Conservation (phyloP, 2,329 filamentous ascomycete genomes). For the Botryotinia calthae region DNA sequence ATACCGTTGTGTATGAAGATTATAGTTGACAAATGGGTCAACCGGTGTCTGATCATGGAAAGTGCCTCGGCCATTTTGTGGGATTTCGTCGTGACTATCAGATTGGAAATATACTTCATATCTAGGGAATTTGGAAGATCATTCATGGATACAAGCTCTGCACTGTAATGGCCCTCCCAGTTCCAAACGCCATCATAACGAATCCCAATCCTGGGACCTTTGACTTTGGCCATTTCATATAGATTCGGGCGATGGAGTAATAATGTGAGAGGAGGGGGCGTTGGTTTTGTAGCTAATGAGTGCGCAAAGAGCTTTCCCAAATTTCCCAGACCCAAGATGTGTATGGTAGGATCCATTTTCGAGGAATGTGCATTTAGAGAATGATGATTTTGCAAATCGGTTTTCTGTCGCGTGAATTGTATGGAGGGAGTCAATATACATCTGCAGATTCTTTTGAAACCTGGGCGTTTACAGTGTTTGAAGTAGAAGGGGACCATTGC, state of each 20-base stretch:
- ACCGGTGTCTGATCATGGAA: constrained; percentile 58
- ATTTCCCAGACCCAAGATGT: constrained; percentile 79
- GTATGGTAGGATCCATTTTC: constrained; percentile 46
- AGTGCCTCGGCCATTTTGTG: constrained; percentile 62
- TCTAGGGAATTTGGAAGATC: background rate
- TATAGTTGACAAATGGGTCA: constrained; percentile 66
- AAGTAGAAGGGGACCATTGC: background rate
- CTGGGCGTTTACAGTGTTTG: background rate
- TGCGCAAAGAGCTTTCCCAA: constrained; percentile 77
- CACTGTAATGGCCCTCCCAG: constrained; percentile 27
- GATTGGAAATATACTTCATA: constrained; percentile 44
- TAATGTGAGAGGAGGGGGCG: constrained; percentile 72
- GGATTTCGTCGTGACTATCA: constrained; percentile 79
- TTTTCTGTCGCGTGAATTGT: background rate
- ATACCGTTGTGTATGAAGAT: constrained; percentile 86
- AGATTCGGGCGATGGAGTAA: constrained; percentile 65
- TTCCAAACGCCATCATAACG: constrained; percentile 29
- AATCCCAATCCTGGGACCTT: constrained; percentile 26
- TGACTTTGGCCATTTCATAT: constrained; percentile 47
- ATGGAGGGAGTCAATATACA: background rate
- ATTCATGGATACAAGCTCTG: constrained; percentile 23
- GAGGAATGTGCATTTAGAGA: background rate
- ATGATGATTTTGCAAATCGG: background rate
- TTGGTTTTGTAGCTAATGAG: constrained; percentile 53
- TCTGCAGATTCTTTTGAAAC: background rate